Evolutionary conservation across 306 rosid genomes (phyloP), one percentile per base, ranked within the genome.

Genomic region (Gastrolobium villosum): DNA sequence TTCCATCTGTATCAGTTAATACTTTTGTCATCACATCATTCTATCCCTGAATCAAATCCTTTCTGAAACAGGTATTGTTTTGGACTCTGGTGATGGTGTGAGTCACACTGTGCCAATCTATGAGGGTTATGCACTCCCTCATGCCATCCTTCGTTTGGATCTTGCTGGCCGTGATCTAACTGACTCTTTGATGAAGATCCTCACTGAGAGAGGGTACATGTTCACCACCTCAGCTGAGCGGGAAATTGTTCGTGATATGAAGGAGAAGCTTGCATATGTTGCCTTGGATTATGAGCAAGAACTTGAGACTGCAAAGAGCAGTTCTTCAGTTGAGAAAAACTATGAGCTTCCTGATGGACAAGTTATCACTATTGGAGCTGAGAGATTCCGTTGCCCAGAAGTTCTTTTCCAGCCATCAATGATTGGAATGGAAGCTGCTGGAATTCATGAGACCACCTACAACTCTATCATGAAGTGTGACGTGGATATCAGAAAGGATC

Each of bases 371-470:
- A 94, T 94, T 52, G 98, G 97, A 85, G 98, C 98, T 10, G 97
- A 94, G 89, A 89, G 98, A 78, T 94, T 94, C 91, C 86, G 97
- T 45, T 94, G 98, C 88, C 96, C 97, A 5, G 98, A 92, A 80
- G 98, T 94, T 56, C 96, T 94, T 75, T 94, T 94, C 94, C 98
- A 94, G 83, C 98, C 98, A 62, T 94, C 98, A 54, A 92, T 94
- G 87, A 94, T 94, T 10, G 98, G 98, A 81, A 94, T 94, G 97
- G 98, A 94, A 89, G 98, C 97, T 89, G 98, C 98, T 20, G 98
- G 97, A 80, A 94, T 94, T 59, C 98, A 92, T 6, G 97, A 94
- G 87, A 94, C 97, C 32, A 94, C 98, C 83, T 94, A 94, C 90
- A 94, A 94, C 85, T 94, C 98, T 60, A 94, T 94, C 56, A 94